phyloP scores from a whole-genome alignment of 768 basidiomycete species.

The Daedalea quercina region DNA sequence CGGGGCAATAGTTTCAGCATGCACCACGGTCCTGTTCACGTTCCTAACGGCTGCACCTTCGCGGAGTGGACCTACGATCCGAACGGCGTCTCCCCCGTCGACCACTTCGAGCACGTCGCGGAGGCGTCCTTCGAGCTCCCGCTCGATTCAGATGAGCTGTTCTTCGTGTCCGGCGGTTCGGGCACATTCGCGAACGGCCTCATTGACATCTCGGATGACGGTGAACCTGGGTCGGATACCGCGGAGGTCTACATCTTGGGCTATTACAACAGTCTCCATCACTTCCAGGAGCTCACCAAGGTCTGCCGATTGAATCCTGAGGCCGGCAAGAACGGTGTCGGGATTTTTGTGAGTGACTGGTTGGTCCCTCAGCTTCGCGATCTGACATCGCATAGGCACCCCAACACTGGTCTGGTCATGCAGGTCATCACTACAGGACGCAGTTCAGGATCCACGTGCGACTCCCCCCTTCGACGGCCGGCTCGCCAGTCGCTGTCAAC shows the following conservation, averaged over 20 bases:
- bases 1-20: neutral
- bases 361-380: too few species aligned
- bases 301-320: constrained; percentile 17
- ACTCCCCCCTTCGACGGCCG: constrained; percentile 18
- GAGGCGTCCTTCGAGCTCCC: constrained; percentile 11
- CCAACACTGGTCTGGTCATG: neutral
- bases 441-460: constrained; percentile 24
- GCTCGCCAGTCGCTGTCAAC: constrained; percentile 18
- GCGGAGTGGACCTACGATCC: constrained; percentile 5
- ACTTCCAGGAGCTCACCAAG: constrained; percentile 7
- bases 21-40: neutral
- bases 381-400: constrained; percentile 9
- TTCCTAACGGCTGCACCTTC: neutral
- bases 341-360: constrained; percentile 21
- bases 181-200: constrained; percentile 5
- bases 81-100: neutral
- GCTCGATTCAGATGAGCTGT: constrained; percentile 2
- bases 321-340: constrained; percentile 19
- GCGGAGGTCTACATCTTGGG: constrained; percentile 16
- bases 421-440: neutral
- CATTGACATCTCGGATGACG: constrained; percentile 9
- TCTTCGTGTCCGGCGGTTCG: neutral
- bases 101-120: constrained; percentile 2
- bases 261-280: constrained; percentile 8
- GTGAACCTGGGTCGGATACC: constrained; percentile 5